Percentiles rank a stretch among this genome's conserved stretches.
Conservation (phyloP, 495 filamentous ascomycete genomes). For the Penicillium simplicissimum region DNA sequence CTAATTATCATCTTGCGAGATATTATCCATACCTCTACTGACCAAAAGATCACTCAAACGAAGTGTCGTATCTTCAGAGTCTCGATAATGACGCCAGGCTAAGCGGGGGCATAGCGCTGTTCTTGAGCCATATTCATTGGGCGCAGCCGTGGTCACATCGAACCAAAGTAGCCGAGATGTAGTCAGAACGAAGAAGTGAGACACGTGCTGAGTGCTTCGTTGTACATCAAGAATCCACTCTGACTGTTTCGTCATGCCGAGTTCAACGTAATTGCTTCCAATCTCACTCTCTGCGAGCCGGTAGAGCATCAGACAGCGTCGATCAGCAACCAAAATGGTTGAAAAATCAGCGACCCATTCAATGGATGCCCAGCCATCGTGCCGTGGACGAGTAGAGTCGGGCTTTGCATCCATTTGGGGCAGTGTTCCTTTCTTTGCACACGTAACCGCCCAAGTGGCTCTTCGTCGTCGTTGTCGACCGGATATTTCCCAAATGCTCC, state of each 20-base stretch:
- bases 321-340: constrained; percentile 49
- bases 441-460: constrained; percentile 27
- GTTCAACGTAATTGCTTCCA: constrained; percentile 32
- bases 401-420: constrained; percentile 31
- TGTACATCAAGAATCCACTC: constrained; percentile 59
- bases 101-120: constrained; percentile 29
- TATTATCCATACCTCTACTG: constrained; percentile 30
- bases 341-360: constrained; percentile 50
- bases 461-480: constrained; percentile 37
- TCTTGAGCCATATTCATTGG: constrained; percentile 12
- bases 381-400: constrained; percentile 20
- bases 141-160: constrained; percentile 22
- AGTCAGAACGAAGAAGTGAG: constrained; percentile 59
- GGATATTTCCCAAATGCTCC: constrained; percentile 74
- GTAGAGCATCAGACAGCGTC: constrained; percentile 44
- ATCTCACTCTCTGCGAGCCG: constrained; percentile 24
- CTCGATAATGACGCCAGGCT: constrained; percentile 49
- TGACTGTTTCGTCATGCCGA: constrained; percentile 36
- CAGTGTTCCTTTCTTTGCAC: constrained; percentile 31
- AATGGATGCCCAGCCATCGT: constrained; percentile 55
- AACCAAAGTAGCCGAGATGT: constrained; percentile 47
- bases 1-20: neutral
- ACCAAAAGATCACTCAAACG: constrained; percentile 34
- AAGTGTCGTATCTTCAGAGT: constrained; percentile 48
- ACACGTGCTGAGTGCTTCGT: constrained; percentile 43